Evolutionary conservation across 345 rosid species (phyloP), one percentile per base, ranked within the genome.

Genomic region (Euclidium syriacum): DNA sequence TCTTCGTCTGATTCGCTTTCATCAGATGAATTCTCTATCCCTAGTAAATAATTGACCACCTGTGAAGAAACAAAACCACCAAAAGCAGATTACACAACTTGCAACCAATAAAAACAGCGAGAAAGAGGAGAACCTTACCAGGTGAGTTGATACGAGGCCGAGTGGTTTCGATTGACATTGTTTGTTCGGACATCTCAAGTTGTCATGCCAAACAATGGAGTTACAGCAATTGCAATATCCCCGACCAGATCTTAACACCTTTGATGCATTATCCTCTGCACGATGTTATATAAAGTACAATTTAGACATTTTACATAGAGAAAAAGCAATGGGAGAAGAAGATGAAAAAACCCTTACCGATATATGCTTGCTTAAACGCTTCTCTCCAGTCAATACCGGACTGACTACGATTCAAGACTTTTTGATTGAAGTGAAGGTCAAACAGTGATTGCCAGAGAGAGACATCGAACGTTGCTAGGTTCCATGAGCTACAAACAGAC

Each of bases 401-500:
- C 18, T 42, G 54, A n/a, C 6, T 38, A 53, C 2, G 68, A 40
- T 35, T 54, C 41, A 48, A 14, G 43, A 58, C 5, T 74, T 75
- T 53, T 73, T 80, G 71, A 68, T 27, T 58, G 25, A 64, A 42
- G 59, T 68, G 42, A 50, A 58, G 40, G n/a, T 49, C 47, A 74
- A 71, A 92, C 3, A 71, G 79, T 18, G 71, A 75, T 61, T 52
- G 72, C 94, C 96, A 89, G 22, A 86, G 70, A 48, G 76, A 68
- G 65, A 73, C 77, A 53, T 81, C 86, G 62, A 54, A 58, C 12
- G 88, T 81, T 10, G 90, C 91, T 42, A 75, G 72, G 75, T 82
- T 81, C 96, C 98, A 89, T 18, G 90, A 81, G 81, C 98, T 88
- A 71, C 77, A 76, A 75, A 18, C 43, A 75, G 43, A 40, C 62